phyloP scores from a whole-genome alignment of 192 early-diverging fungal species.

The Irineochytrium annulatum region DNA sequence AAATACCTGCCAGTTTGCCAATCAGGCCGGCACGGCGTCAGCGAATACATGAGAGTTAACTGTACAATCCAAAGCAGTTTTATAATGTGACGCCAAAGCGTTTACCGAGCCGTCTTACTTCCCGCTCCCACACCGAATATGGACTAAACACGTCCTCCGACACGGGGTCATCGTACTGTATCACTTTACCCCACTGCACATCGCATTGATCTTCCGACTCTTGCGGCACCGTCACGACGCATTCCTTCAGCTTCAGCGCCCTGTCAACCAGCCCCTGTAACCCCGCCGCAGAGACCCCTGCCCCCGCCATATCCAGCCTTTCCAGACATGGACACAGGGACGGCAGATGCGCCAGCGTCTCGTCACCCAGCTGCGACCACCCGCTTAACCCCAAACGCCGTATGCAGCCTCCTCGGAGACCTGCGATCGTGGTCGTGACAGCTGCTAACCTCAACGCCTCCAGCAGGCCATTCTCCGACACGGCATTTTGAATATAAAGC shows the following conservation, averaged over 20 bases:
- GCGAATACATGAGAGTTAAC: no score
- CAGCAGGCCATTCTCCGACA: not conserved
- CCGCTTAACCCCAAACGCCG: not conserved
- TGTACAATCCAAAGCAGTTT: no score
- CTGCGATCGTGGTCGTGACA: not conserved
- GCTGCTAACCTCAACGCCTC: not conserved
- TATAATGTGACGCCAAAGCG: no score
- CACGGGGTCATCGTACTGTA: slow-evolving; percentile 6
- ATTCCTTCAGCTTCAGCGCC: not conserved
- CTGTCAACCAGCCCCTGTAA: not conserved
- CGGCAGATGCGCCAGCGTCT: not conserved
- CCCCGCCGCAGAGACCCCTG: not conserved
- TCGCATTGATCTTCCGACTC: not conserved
- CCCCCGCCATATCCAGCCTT: slow-evolving; percentile 1
- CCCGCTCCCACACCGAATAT: slow-evolving; percentile 3
- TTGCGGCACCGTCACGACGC: slow-evolving; percentile 2
- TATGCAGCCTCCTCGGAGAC: not conserved
- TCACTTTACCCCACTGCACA: slow-evolving; percentile 3
- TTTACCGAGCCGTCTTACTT: slow-evolving; percentile 2
- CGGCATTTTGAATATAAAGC: not conserved
- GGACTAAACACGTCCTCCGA: slow-evolving; percentile 2
- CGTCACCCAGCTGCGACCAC: slow-evolving; percentile 4
- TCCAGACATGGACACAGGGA: not conserved
- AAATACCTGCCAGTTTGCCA: no score
- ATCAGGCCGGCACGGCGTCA: no score